A percentile compares a stretch with the other conserved stretches of the same genome.
Evolutionary conservation across 768 basidiomycete genomes (phyloP).

Genomic region (Tricholoma flavovirens): DNA sequence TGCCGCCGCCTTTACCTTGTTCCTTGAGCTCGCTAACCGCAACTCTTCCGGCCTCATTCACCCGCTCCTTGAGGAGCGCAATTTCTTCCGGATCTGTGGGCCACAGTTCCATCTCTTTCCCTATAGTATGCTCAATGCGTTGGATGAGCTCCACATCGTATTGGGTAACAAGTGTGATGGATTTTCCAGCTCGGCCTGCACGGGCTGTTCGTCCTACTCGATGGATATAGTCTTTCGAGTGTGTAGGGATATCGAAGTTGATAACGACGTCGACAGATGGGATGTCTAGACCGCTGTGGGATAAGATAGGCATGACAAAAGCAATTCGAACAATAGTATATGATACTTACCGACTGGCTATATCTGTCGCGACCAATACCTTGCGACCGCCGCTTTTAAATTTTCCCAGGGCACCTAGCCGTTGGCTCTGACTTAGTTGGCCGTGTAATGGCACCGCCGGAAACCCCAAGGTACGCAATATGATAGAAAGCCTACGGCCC

Average conservation of each 20-base stretch:
- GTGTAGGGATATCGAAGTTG: constrained; percentile 96
- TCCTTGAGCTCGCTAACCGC: constrained; percentile 84
- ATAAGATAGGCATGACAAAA: background rate
- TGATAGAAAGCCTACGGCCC: constrained; percentile 65
- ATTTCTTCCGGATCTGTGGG: constrained; percentile 86
- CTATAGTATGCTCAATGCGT: constrained; percentile 88
- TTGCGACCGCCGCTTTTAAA: constrained; percentile 93
- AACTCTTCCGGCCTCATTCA: constrained; percentile 75
- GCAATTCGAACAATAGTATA: background rate
- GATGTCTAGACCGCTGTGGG: constrained; percentile 82
- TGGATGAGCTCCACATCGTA: constrained; percentile 97
- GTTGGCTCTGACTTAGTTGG: constrained; percentile 88
- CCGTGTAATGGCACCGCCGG: constrained; percentile 95
- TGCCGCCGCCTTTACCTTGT: constrained; percentile 42
- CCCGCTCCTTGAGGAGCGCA: constrained; percentile 79
- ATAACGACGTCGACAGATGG: constrained; percentile 94
- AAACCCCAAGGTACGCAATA: constrained; percentile 87
- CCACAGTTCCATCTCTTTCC: constrained; percentile 88
- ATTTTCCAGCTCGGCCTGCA: constrained; percentile 95
- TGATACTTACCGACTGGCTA: constrained; percentile 75
- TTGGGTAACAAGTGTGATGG: constrained; percentile 96
- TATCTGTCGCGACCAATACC: constrained; percentile 92
- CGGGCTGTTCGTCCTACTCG: constrained; percentile 96
- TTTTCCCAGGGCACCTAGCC: constrained; percentile 88
- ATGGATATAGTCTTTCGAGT: constrained; percentile 99